These are phyloP conservation scores for Termitomyces sp. DNA, from an alignment of 768 basidiomycete species.

Conservation along the genomic window DNA sequence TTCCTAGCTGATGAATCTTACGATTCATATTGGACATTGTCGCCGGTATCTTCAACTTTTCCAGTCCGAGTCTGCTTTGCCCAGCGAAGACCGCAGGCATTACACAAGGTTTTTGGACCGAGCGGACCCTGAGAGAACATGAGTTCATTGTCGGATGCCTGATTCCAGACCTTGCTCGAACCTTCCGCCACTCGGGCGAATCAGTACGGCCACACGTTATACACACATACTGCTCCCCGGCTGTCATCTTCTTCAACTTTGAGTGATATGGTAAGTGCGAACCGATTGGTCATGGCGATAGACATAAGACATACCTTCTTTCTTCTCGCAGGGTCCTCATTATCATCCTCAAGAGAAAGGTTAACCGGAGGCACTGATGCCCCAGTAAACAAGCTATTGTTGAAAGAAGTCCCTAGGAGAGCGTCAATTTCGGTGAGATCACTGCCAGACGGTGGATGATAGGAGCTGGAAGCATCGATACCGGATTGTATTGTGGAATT, in stretches of 20 bases:
- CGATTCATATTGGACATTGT: constrained; percentile 1
- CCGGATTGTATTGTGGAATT: neutral
- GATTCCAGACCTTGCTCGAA: constrained; percentile 13
- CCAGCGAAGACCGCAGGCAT: constrained; percentile 93
- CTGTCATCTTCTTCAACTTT: constrained; percentile 45
- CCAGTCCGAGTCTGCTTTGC: constrained; percentile 57
- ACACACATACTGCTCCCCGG: constrained; percentile 76
- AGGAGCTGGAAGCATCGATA: constrained; percentile 6
- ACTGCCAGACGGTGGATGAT: constrained; percentile 5
- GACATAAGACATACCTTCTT: constrained; percentile 48
- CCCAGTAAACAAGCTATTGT: constrained; percentile 4
- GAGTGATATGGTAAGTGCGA: neutral
- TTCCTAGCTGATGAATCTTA: too few species aligned
- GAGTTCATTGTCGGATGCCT: constrained; percentile 1
- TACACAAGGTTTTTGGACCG: constrained; percentile 97
- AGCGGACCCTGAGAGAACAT: constrained; percentile 64
- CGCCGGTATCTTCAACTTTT: constrained; percentile 32
- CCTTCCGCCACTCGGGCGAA: constrained; percentile 98
- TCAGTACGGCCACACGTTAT: constrained; percentile 92
- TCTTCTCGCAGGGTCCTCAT: constrained; percentile 52
- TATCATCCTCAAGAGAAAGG: constrained; percentile 33
- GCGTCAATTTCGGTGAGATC: constrained; percentile 9
- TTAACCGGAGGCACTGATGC: neutral
- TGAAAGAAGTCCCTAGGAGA: constrained; percentile 6
- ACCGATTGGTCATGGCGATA: neutral